Conservation (phyloP, 352 stramenopile species). For the Phytopythium litorale region DNA sequence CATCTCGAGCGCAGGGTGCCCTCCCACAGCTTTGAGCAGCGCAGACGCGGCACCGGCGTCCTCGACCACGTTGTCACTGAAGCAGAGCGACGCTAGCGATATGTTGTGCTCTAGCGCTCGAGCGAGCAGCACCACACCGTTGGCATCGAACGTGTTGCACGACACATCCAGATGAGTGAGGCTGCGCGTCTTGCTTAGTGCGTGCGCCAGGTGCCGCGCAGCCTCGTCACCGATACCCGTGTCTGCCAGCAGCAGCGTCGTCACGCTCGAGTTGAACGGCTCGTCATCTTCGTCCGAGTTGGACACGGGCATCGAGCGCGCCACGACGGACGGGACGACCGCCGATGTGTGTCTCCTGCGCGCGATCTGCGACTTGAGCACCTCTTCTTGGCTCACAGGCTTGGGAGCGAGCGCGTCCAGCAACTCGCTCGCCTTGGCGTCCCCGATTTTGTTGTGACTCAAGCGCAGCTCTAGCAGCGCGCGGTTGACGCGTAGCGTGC, state of each 20-base stretch:
- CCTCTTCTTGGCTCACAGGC: constrained; percentile 37
- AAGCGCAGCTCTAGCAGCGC: constrained; percentile 51
- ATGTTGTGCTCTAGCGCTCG: constrained; percentile 41
- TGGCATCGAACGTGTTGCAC: constrained; percentile 37
- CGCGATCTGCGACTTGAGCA: constrained; percentile 48
- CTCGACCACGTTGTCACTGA: constrained; percentile 56
- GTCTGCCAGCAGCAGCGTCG: constrained; percentile 49
- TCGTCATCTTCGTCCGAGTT: constrained; percentile 18
- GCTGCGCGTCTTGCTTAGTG: constrained; percentile 39
- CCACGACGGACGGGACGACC: not conserved
- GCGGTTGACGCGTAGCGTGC: constrained; percentile 46
- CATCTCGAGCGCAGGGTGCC: constrained; percentile 36
- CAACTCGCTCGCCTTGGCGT: constrained; percentile 48
- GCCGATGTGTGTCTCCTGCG: constrained; percentile 19
- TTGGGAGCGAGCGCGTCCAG: constrained; percentile 41
- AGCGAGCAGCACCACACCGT: constrained; percentile 38
- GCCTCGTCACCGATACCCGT: constrained; percentile 57
- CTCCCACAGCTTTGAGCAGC: constrained; percentile 30
- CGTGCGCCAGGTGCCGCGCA: constrained; percentile 34
- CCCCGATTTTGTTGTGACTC: constrained; percentile 64
- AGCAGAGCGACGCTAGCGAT: constrained; percentile 44
- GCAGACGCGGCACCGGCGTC: constrained; percentile 23
- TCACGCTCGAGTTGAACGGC: constrained; percentile 56
- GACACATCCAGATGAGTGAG: constrained; percentile 54
- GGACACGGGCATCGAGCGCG: not conserved